Conservation (phyloP, 2,329 filamentous ascomycete genomes). For the Neonectria ditissima region DNA sequence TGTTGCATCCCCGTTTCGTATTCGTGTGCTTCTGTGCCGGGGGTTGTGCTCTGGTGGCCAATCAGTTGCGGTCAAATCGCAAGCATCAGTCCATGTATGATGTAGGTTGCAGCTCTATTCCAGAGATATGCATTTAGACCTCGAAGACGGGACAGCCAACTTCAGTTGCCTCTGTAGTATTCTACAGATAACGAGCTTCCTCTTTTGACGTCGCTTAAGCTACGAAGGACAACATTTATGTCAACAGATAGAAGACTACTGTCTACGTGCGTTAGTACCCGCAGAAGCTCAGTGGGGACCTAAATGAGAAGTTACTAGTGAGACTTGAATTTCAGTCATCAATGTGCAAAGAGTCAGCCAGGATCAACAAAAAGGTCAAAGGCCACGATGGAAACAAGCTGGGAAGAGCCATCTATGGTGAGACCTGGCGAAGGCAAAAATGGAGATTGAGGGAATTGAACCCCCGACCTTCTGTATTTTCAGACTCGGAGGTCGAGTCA, state of each 20-base stretch:
- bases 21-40: slow-evolving; percentile 13
- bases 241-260: too few species aligned
- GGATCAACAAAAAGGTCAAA: neutral
- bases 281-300: too few species aligned
- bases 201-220: too few species aligned
- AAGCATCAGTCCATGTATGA: slow-evolving; percentile 9
- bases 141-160: neutral
- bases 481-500: slow-evolving; percentile 1
- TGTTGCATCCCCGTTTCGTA: slow-evolving; percentile 13
- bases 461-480: slow-evolving; percentile 45
- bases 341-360: neutral
- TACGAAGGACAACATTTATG: too few species aligned
- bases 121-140: neutral
- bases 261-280: too few species aligned
- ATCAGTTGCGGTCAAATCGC: slow-evolving; percentile 13
- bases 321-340: neutral
- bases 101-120: neutral
- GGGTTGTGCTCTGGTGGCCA: neutral
- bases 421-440: slow-evolving; percentile 9
- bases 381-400: too few species aligned
- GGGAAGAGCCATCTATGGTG: too few species aligned
- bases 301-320: too few species aligned
- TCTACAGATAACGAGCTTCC: too few species aligned
- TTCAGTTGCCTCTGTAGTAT: neutral
- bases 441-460: slow-evolving; percentile 49